Evolutionary conservation across 495 filamentous ascomycete genomes (phyloP).

Genomic region (Cenococcum geophilum): DNA sequence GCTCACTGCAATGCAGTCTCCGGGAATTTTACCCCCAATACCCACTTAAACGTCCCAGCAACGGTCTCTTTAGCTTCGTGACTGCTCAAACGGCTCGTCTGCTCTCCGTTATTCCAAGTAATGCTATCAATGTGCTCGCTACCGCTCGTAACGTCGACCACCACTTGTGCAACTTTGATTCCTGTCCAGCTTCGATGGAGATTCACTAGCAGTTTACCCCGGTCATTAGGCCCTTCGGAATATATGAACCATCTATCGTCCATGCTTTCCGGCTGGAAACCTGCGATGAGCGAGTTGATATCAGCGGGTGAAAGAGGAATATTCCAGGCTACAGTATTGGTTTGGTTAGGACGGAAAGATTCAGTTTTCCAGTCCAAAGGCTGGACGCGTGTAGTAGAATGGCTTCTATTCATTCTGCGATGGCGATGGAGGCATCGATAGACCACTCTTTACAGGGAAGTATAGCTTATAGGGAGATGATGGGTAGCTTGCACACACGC

Average conservation of each 20-base stretch:
- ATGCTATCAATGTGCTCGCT: constrained; percentile 22
- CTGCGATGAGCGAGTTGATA: constrained; percentile 19
- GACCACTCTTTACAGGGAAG: too few relatives aligned
- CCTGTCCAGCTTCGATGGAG: constrained; percentile 29
- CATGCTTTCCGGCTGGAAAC: constrained; percentile 19
- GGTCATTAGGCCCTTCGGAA: constrained; percentile 21
- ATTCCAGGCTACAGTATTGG: constrained; percentile 19
- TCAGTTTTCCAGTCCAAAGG: background rate
- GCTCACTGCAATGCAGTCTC: background rate
- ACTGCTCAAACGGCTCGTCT: constrained; percentile 15
- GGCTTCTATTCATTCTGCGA: background rate
- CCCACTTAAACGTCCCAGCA: constrained; percentile 16
- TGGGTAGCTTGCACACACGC: too few relatives aligned
- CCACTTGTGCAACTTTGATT: constrained; percentile 19
- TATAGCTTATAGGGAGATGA: too few relatives aligned
- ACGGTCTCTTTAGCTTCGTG: constrained; percentile 26
- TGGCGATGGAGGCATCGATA: too few relatives aligned
- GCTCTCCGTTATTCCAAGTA: constrained; percentile 25
- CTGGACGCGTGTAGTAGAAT: background rate
- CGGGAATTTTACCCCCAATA: constrained; percentile 17
- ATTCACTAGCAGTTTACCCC: constrained; percentile 20
- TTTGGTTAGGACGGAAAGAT: background rate
- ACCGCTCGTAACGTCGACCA: constrained; percentile 21
- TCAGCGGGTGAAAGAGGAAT: constrained; percentile 17
- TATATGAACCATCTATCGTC: constrained; percentile 32